phyloP scores from a whole-genome alignment of 139 green algal genomes.

The Spirogloea muscicola region DNA sequence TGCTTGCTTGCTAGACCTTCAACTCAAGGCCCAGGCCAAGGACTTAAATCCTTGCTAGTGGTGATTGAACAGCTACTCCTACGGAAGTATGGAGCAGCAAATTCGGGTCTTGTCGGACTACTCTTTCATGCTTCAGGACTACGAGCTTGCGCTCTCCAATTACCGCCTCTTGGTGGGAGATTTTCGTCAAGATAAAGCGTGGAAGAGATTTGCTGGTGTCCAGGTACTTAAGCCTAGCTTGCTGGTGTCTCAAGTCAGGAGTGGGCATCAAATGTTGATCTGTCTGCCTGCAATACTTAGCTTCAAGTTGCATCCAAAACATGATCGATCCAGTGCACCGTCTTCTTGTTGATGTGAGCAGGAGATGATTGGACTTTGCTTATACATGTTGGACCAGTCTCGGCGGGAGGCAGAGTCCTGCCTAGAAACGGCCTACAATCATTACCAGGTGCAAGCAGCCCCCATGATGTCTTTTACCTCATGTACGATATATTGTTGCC shows the following conservation, averaged over 20 bases:
- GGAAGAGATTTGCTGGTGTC: slow-evolving; percentile 69
- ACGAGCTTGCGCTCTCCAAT: slow-evolving; percentile 66
- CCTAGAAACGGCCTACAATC: slow-evolving; percentile 41
- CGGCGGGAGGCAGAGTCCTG: slow-evolving; percentile 31
- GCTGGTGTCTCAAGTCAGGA: too few species aligned
- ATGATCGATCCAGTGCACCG: too few species aligned
- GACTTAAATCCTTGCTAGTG: too few species aligned
- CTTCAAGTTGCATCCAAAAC: too few species aligned
- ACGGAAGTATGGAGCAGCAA: slow-evolving; percentile 64
- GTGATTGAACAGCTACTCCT: slow-evolving; percentile 36
- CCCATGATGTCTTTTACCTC: not conserved
- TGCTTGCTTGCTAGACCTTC: too few species aligned
- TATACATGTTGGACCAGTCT: slow-evolving; percentile 41
- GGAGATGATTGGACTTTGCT: slow-evolving; percentile 43
- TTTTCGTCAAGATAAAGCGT: slow-evolving; percentile 63
- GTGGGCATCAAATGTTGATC: too few species aligned
- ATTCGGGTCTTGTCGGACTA: slow-evolving; percentile 77
- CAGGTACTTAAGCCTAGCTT: too few species aligned
- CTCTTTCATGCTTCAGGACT: slow-evolving; percentile 76
- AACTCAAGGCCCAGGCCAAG: too few species aligned
- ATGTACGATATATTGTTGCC: not conserved
- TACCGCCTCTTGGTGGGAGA: slow-evolving; percentile 74
- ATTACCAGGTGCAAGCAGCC: slow-evolving; percentile 33
- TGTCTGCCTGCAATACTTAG: too few species aligned
- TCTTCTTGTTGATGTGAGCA: slow-evolving; percentile 1